Evolutionary conservation across 169 alveolate species (phyloP), one percentile per base, ranked within the genome.

Genomic region (Eimeria praecox): DNA sequence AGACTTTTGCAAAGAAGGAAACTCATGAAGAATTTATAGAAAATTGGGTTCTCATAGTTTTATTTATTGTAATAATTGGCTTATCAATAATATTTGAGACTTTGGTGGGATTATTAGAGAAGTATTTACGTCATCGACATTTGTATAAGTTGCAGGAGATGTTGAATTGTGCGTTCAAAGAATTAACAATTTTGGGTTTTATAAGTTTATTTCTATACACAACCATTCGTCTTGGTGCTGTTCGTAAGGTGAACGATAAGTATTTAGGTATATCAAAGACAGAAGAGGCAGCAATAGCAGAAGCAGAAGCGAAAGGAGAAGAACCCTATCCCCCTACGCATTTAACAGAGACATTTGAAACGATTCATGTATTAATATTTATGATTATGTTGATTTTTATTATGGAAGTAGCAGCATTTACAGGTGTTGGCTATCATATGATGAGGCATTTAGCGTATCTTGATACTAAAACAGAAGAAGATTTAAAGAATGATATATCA

Each of bases 151-250:
- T 95, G 33, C 54, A 75, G 38, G 82, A 82, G 33, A 62, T 95
- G 93, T 46, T 95, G 46, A 42, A 59, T 27, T 78, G 86, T 24
- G 95, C 92, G 42, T 90, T 38, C 82, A 95, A 95, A 40, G 97
- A 95, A 38, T 78, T 95, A 49, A 91, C 97, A 27, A 78, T 95
- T n/a, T 94, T 95, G 38, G 97, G 97, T 35, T 95, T 95, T 52
- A 90, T 95, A 71, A 59, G 85, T 24, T 30, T 92, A 33, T 66
- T 93, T n/a, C 71, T 90, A 24, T 95, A 90, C 42, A 46, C 78
- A 73, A 33, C 80, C 24, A 62, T 82, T 2, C 88, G 91, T n/a
- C 71, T 52, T 18, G 95, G 95, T 0, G 87, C 52, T 33, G 82
- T 77, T 40, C 96, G 85, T 27, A 86, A 38, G 82, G n/a, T 95